A percentile compares a stretch with the other conserved stretches of the same genome.
Evolutionary conservation across 345 rosid species (phyloP).

Genomic region (Psidium friedrichsthalianum): DNA sequence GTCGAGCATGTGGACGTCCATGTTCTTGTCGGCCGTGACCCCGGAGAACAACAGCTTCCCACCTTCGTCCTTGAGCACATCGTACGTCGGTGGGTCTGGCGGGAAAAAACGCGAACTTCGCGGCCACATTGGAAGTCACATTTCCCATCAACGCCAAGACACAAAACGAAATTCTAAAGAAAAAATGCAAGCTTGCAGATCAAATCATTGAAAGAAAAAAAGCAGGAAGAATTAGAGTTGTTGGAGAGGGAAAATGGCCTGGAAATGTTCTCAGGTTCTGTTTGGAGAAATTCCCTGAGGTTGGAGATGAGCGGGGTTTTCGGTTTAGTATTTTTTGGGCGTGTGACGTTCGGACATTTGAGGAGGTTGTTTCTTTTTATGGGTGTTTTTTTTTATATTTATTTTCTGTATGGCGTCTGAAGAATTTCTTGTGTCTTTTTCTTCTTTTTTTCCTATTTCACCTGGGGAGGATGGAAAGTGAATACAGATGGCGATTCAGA

Average conservation of each 20-base stretch:
- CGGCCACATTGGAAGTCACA: constrained; percentile 88
- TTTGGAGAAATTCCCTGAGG: background rate
- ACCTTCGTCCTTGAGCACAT: constrained; percentile 40
- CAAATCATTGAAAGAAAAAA: background rate
- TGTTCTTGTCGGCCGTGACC: constrained; percentile 61
- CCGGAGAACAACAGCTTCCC: constrained; percentile 63
- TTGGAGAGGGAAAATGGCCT: background rate
- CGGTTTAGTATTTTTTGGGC: background rate
- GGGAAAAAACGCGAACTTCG: constrained; percentile 98
- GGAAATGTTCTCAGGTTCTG: background rate
- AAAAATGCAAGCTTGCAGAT: background rate
- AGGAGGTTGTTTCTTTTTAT: background rate
- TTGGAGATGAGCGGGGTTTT: background rate
- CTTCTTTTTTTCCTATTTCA: background rate
- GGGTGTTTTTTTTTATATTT: background rate
- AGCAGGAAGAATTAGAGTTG: background rate
- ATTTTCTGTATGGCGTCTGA: background rate
- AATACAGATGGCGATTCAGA: background rate
- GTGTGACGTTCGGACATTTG: background rate
- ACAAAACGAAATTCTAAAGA: background rate
- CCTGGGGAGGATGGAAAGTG: constrained; percentile 13
- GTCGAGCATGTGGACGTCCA: constrained; percentile 66
- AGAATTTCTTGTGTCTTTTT: background rate
- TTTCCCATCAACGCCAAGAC: constrained; percentile 49
- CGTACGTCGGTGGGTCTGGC: constrained; percentile 91